Percentiles rank a stretch among this genome's conserved stretches.
Evolutionary conservation across 441 rosid species (phyloP).

Genomic region (Capsella rubella): DNA sequence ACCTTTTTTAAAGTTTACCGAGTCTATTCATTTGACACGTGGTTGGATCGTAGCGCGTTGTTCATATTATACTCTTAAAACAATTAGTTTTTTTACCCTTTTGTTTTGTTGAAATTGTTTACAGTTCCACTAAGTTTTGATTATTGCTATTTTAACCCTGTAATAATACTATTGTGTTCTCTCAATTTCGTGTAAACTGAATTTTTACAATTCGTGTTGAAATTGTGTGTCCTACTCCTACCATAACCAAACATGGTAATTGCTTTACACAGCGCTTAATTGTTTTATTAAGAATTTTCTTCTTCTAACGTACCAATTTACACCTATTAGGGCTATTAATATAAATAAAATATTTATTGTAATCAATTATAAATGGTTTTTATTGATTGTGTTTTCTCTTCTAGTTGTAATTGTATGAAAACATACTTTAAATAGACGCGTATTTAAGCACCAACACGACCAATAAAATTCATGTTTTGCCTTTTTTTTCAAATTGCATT

Average conservation of each 20-base stretch:
- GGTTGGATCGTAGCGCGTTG: background rate
- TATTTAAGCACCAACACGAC: slow-evolving; percentile 5
- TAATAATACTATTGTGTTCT: background rate
- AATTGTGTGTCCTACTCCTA: slow-evolving; percentile 8
- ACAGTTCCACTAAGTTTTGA: background rate
- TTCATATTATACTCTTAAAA: background rate
- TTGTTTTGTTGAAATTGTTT: background rate
- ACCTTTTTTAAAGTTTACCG: background rate
- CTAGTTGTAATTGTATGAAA: background rate
- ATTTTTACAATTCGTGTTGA: background rate
- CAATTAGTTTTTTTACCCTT: background rate
- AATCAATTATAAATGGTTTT: background rate
- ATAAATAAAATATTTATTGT: too few species aligned
- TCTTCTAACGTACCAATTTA: background rate
- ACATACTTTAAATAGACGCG: background rate
- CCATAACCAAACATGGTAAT: slow-evolving; percentile 19
- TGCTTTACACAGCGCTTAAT: background rate
- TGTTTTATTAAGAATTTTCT: background rate
- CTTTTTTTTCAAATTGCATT: background rate
- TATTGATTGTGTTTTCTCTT: background rate
- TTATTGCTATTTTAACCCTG: background rate
- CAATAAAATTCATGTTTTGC: background rate
- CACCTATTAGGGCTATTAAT: background rate
- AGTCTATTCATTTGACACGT: slow-evolving; percentile 25
- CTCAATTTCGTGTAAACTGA: background rate